These are phyloP conservation scores for Chlamydomonas sphaeroides DNA, from an alignment of 139 green algal genomes.

Conservation along the genomic window DNA sequence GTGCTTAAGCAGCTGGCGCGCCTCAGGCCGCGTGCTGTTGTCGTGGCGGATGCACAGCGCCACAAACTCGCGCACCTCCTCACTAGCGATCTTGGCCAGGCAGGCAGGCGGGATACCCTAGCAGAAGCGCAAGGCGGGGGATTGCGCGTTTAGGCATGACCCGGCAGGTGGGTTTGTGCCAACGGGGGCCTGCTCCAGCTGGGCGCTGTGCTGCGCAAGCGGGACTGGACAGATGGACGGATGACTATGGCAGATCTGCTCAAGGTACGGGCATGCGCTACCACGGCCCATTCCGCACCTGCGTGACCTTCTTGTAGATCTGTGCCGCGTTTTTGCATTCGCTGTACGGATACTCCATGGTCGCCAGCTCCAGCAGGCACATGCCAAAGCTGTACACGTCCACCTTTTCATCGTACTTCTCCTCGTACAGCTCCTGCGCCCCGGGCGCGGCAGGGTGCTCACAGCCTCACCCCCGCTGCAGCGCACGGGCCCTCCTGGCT, in stretches of 20 bases:
- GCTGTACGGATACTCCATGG: conserved; percentile 94
- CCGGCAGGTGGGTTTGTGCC: no score
- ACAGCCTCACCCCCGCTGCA: no score
- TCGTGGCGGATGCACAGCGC: conserved; percentile 84
- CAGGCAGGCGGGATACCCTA: conserved; percentile 86
- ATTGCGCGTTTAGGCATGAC: background rate
- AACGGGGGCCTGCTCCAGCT: no score
- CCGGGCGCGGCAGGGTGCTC: background rate
- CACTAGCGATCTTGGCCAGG: conserved; percentile 80
- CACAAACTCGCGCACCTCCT: conserved; percentile 91
- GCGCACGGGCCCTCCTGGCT: no score
- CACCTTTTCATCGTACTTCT: conserved; percentile 95
- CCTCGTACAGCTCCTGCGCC: conserved; percentile 91
- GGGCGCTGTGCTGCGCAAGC: no score
- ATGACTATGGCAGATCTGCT: no score
- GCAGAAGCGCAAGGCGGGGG: background rate
- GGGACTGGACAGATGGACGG: no score
- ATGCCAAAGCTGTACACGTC: conserved; percentile 93
- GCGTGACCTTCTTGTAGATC: conserved; percentile 95
- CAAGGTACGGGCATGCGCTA: no score
- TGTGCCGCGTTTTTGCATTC: conserved; percentile 96
- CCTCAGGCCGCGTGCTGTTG: conserved; percentile 75
- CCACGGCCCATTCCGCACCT: no score
- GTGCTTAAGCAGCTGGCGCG: conserved; percentile 93
- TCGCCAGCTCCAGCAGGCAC: conserved; percentile 97